Evolutionary conservation across 2,329 filamentous ascomycete species (phyloP), one percentile per base, ranked within the genome.

Genomic region (Cytospora leucostoma): DNA sequence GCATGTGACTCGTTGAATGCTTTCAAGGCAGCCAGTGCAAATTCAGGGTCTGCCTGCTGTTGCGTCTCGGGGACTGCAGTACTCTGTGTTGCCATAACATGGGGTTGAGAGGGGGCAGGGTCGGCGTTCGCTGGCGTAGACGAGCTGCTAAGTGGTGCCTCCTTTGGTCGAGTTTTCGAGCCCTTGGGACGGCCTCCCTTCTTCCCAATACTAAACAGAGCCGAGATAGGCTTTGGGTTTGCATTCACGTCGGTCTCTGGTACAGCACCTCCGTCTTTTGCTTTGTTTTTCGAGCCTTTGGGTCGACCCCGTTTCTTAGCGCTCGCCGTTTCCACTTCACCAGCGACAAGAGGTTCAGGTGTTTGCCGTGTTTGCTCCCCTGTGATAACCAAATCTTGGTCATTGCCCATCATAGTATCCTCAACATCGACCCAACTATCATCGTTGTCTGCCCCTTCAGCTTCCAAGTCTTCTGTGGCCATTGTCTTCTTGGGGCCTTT

Each of bases 261-360:
- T 44, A 44, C 50, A 27, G 55, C 32, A 56, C 40, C 49, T 2
- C 51, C 27, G 34, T 77, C 74, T 65, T 78, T 81, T 3, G 78
- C 75, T 3, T 79, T 76, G 65, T 83, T 84, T 64, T 80, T 82
- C 1, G 82, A 84, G 0, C 82, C 82, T 64, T 83, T 83, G 0
- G 82, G 82, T 37, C 82, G 76, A 7, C 82, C 79, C 61, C 79
- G 74, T 56, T 75, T 79, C 69, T 76, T 80, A 1, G 69, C 65
- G 50, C 67, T 71, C 3, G 74, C 62, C 10, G 63, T 67, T 21
- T 67, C 69, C 19, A 55, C 19, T 1, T 61, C 67, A 13, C 44
- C 34, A 12, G 19, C 37, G n/a, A n/a, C 27, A 7, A 52, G 51
- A n/a, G 47, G 21, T 2, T 59, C 62, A 4, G 65, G 59, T 27